A percentile compares a stretch with the other conserved stretches of the same genome.
Evolutionary conservation across 352 stramenopile species (phyloP).

Genomic region (Albugo laibachii): DNA sequence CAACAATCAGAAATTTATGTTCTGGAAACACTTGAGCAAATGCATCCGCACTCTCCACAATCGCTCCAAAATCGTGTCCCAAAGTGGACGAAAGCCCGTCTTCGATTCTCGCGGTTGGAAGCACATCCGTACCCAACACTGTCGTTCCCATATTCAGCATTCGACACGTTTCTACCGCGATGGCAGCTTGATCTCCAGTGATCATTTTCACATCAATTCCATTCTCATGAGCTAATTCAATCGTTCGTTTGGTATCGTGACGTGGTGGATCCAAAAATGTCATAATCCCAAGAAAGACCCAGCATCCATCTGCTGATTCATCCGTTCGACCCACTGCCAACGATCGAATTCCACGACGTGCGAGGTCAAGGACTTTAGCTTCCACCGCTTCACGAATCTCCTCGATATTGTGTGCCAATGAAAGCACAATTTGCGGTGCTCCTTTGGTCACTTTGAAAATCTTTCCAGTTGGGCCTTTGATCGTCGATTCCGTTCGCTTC

Average conservation of each 20-base stretch:
- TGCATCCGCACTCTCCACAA: slow-evolving; percentile 85
- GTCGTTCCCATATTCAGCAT: slow-evolving; percentile 82
- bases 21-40: slow-evolving; percentile 87
- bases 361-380: slow-evolving; percentile 76
- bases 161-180: slow-evolving; percentile 85
- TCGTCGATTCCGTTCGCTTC: slow-evolving; percentile 87
- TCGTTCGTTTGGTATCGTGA: slow-evolving; percentile 87
- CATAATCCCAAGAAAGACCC: slow-evolving; percentile 89
- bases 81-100: slow-evolving; percentile 35
- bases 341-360: slow-evolving; percentile 69
- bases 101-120: slow-evolving; percentile 24
- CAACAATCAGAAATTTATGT: slow-evolving; percentile 84
- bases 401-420: slow-evolving; percentile 44
- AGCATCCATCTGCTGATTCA: slow-evolving; percentile 48
- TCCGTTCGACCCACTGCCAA: slow-evolving; percentile 74
- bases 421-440: slow-evolving; percentile 84
- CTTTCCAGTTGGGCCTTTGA: slow-evolving; percentile 51
- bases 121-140: slow-evolving; percentile 60
- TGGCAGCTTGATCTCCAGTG: slow-evolving; percentile 88
- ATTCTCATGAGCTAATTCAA: slow-evolving; percentile 75
- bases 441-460: slow-evolving; percentile 90
- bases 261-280: slow-evolving; percentile 92
- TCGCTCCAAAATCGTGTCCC: slow-evolving; percentile 40
- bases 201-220: slow-evolving; percentile 95
- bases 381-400: slow-evolving; percentile 76